Percentiles rank a stretch among this genome's conserved stretches.
Conservation (phyloP, 441 rosid species). For the Pelargonium fulgidum region DNA sequence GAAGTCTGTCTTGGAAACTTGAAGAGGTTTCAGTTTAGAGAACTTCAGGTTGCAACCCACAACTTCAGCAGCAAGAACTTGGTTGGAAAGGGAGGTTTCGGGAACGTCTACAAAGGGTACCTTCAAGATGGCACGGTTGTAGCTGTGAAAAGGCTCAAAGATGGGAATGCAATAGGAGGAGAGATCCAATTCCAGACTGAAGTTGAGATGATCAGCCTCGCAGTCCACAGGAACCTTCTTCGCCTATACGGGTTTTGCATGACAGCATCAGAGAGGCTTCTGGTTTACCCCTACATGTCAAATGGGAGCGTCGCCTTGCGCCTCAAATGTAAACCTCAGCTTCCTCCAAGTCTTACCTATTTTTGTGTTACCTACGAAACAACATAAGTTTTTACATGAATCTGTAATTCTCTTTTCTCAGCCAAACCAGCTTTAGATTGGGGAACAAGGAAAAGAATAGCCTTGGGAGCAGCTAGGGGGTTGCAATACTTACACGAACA, state of each 20-base stretch:
- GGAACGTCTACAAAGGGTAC: slow-evolving; percentile 80
- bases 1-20: slow-evolving; percentile 82
- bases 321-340: slow-evolving; percentile 53
- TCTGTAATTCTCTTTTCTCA: slow-evolving; percentile 22
- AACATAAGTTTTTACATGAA: neutral
- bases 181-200: slow-evolving; percentile 94
- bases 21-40: slow-evolving; percentile 71
- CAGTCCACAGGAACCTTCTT: slow-evolving; percentile 87
- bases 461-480: slow-evolving; percentile 84
- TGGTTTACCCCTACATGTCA: slow-evolving; percentile 90
- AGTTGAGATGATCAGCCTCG: slow-evolving; percentile 95
- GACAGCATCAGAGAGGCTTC: slow-evolving; percentile 72
- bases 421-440: slow-evolving; percentile 78
- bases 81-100: slow-evolving; percentile 90
- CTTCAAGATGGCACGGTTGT: slow-evolving; percentile 69
- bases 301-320: slow-evolving; percentile 93
- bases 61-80: slow-evolving; percentile 76
- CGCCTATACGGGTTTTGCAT: slow-evolving; percentile 77
- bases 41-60: slow-evolving; percentile 67
- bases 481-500: slow-evolving; percentile 72
- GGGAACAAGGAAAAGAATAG: slow-evolving; percentile 74
- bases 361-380: neutral
- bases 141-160: slow-evolving; percentile 91
- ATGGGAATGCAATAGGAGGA: slow-evolving; percentile 75
- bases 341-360: neutral